Conservation (phyloP, 2,329 filamentous ascomycete genomes). For the Penicillium paneum region DNA sequence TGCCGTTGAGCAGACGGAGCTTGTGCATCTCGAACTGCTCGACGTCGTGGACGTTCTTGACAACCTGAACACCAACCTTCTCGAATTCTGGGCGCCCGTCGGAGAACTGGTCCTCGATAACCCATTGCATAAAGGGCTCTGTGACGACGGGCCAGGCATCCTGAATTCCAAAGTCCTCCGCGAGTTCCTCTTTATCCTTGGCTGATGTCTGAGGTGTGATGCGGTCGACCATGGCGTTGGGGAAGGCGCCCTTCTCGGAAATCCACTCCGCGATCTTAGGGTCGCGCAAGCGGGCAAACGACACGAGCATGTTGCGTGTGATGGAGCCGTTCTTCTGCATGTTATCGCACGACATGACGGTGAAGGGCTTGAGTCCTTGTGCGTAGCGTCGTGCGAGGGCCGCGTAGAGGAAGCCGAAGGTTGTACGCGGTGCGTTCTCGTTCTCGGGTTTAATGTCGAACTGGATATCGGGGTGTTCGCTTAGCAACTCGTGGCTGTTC, state of each 20-base stretch:
- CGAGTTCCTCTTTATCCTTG: slow-evolving; percentile 47
- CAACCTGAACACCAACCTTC: slow-evolving; percentile 53
- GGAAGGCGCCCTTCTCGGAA: slow-evolving; percentile 48
- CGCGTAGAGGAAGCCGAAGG: slow-evolving; percentile 54
- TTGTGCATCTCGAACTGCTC: slow-evolving; percentile 58
- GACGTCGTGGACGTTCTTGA: slow-evolving; percentile 51
- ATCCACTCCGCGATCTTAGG: slow-evolving; percentile 52
- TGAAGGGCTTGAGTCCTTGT: slow-evolving; percentile 52
- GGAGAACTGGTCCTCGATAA: slow-evolving; percentile 53
- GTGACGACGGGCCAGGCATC: slow-evolving; percentile 55
- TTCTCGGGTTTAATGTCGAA: slow-evolving; percentile 47
- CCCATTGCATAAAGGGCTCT: slow-evolving; percentile 57
- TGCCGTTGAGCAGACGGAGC: slow-evolving; percentile 54
- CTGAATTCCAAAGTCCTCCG: slow-evolving; percentile 47
- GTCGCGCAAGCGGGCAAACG: slow-evolving; percentile 50
- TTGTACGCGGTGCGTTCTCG: slow-evolving; percentile 46
- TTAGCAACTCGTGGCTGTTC: slow-evolving; percentile 54
- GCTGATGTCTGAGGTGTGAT: slow-evolving; percentile 53
- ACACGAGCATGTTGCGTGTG: slow-evolving; percentile 51
- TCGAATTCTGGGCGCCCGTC: slow-evolving; percentile 54
- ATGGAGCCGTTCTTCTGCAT: slow-evolving; percentile 58
- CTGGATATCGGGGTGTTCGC: slow-evolving; percentile 51
- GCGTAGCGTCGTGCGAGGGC: slow-evolving; percentile 48
- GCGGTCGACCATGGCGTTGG: slow-evolving; percentile 56
- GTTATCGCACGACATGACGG: slow-evolving; percentile 56